Evolutionary conservation across 257 asterid species (phyloP).

Genomic region (Agastache rugosa): DNA sequence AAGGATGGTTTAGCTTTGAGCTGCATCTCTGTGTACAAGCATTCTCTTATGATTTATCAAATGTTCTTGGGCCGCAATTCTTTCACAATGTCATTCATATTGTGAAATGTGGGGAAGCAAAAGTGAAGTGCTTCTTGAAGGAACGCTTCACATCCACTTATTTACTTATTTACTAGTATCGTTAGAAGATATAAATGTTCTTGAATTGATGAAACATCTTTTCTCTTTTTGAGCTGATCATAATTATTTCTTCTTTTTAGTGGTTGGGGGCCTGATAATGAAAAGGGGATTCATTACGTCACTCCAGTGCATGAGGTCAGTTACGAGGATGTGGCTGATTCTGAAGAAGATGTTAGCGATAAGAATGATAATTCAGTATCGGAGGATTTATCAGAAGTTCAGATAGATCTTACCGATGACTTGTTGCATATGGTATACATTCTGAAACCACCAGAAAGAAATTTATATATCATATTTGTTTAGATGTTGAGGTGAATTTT

Average conservation of each 20-base stretch:
- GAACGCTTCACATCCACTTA: background rate
- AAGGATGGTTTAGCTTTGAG: background rate
- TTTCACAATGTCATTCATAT: too few relatives aligned
- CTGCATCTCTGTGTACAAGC: background rate
- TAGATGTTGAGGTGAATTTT: conserved; percentile 8
- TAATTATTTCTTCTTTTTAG: conserved; percentile 47
- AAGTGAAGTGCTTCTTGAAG: background rate
- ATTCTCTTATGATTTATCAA: background rate
- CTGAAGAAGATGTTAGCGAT: conserved; percentile 44
- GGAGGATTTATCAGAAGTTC: conserved; percentile 52
- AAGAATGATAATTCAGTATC: conserved; percentile 35
- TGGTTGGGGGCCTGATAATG: conserved; percentile 54
- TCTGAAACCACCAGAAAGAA: background rate
- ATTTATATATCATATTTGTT: background rate
- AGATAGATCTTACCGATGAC: conserved; percentile 85
- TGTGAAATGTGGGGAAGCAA: background rate
- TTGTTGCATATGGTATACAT: conserved; percentile 73
- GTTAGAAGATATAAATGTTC: background rate
- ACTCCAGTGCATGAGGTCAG: conserved; percentile 39
- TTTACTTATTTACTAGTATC: background rate
- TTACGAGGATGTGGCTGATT: conserved; percentile 40
- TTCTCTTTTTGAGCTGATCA: background rate
- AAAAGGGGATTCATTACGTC: conserved; percentile 40
- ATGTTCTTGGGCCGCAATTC: too few relatives aligned
- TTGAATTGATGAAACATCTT: background rate